These are phyloP conservation scores for Vanrija pseudolonga DNA, from an alignment of 1,284 basidiomycete species.

Conservation along the genomic window DNA sequence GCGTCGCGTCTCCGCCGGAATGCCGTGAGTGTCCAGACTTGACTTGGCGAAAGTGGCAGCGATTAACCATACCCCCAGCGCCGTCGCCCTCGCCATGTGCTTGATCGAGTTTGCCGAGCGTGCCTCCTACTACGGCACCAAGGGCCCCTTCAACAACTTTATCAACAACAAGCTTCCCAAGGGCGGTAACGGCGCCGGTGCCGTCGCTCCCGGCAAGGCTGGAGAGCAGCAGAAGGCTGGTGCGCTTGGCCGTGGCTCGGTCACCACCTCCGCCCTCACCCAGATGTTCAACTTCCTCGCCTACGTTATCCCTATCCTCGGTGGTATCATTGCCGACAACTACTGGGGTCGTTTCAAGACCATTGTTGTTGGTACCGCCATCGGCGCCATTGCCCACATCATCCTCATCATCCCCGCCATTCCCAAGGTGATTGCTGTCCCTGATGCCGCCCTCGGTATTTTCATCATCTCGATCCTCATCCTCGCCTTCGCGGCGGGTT, in stretches of 20 bases:
- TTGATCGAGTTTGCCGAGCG: conserved; percentile 45
- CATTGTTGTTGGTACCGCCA: conserved; percentile 52
- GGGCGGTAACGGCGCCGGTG: conserved; percentile 63
- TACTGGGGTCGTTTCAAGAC: conserved; percentile 72
- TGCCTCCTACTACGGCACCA: conserved; percentile 16
- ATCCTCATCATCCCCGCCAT: conserved; percentile 42
- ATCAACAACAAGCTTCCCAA: conserved; percentile 55
- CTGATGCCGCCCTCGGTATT: conserved; percentile 24
- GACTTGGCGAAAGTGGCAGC: too few relatives aligned
- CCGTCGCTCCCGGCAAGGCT: conserved; percentile 62
- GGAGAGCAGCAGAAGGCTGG: conserved; percentile 59
- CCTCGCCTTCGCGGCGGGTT: conserved; percentile 44
- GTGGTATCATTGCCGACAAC: conserved; percentile 57
- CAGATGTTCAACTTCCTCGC: conserved; percentile 31
- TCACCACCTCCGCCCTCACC: conserved; percentile 24
- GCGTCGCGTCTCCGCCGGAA: conserved; percentile 53
- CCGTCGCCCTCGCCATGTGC: conserved; percentile 37
- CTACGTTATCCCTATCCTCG: conserved; percentile 38
- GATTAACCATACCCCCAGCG: background rate
- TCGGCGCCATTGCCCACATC: conserved; percentile 40
- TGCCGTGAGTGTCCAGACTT: conserved; percentile 12
- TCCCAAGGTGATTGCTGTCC: conserved; percentile 35
- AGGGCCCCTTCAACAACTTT: conserved; percentile 18
- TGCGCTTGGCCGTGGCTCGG: conserved; percentile 34
- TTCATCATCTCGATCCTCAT: conserved; percentile 47